Conservation (phyloP, 2,329 filamentous ascomycete genomes). For the Ophiocordyceps camponoti-floridani region DNA sequence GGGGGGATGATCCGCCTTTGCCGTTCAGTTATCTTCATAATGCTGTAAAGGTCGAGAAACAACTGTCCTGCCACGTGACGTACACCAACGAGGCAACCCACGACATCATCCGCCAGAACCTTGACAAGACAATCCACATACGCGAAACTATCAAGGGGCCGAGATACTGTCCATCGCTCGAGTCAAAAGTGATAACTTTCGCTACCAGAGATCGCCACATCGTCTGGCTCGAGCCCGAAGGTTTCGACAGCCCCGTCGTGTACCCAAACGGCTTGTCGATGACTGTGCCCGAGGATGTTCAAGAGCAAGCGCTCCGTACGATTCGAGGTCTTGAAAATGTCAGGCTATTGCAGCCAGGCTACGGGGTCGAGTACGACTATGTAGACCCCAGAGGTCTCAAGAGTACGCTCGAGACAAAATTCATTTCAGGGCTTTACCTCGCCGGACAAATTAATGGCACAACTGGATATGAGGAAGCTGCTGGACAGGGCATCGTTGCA, state of each 20-base stretch:
- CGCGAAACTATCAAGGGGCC: slow-evolving; percentile 88
- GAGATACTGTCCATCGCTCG: slow-evolving; percentile 85
- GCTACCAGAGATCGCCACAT: slow-evolving; percentile 65
- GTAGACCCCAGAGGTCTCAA: slow-evolving; percentile 80
- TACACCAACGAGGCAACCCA: slow-evolving; percentile 74
- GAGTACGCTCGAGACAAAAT: slow-evolving; percentile 85
- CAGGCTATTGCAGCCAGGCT: slow-evolving; percentile 83
- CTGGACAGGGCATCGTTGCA: slow-evolving; percentile 79
- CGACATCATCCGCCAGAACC: slow-evolving; percentile 66
- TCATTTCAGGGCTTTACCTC: slow-evolving; percentile 73
- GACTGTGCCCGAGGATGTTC: slow-evolving; percentile 80
- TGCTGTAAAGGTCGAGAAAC: slow-evolving; percentile 57
- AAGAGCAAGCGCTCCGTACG: slow-evolving; percentile 69
- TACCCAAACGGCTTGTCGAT: slow-evolving; percentile 97
- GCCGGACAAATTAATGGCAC: slow-evolving; percentile 97
- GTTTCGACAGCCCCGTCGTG: slow-evolving; percentile 73
- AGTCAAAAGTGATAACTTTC: slow-evolving; percentile 87
- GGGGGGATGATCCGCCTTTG: slow-evolving; percentile 66
- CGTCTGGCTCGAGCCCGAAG: slow-evolving; percentile 94
- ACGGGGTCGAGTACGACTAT: slow-evolving; percentile 97
- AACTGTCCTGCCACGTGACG: slow-evolving; percentile 74
- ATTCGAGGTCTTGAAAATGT: slow-evolving; percentile 79
- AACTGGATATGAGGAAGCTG: slow-evolving; percentile 94
- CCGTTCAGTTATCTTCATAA: slow-evolving; percentile 88
- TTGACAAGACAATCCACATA: slow-evolving; percentile 95